Evolutionary conservation across 257 asterid species (phyloP).

Genomic region (Solanum arcanum): DNA sequence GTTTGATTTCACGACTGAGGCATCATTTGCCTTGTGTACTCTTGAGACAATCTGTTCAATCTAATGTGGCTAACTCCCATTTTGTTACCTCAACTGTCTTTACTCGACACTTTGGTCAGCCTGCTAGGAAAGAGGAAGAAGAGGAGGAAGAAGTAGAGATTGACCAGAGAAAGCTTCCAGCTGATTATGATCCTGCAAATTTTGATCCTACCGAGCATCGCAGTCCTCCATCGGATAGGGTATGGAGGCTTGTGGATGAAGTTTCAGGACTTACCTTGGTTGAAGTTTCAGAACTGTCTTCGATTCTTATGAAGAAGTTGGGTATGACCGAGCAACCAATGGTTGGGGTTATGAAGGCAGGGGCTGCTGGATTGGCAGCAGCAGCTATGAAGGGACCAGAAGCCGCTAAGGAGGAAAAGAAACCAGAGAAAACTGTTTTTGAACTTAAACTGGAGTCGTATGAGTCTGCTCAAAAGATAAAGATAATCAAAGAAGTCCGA

Average conservation of each 20-base stretch:
- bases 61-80: slow-evolving; percentile 6
- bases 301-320: slow-evolving; percentile 33
- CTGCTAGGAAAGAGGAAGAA: slow-evolving; percentile 45
- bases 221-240: slow-evolving; percentile 68
- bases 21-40: slow-evolving; percentile 28
- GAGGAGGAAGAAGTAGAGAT: slow-evolving; percentile 55
- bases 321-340: slow-evolving; percentile 20
- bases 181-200: slow-evolving; percentile 68
- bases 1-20: slow-evolving; percentile 41
- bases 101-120: slow-evolving; percentile 37
- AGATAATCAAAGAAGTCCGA: slow-evolving; percentile 50
- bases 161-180: slow-evolving; percentile 75
- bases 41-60: slow-evolving; percentile 8
- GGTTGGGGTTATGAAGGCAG: slow-evolving; percentile 45
- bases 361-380: slow-evolving; percentile 35
- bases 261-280: slow-evolving; percentile 56
- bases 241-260: slow-evolving; percentile 81
- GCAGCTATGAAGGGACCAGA: slow-evolving; percentile 21
- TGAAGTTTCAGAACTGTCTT: slow-evolving; percentile 47
- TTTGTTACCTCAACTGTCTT: slow-evolving; percentile 18
- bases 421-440: slow-evolving; percentile 62
- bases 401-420: slow-evolving; percentile 38
- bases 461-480: slow-evolving; percentile 61
- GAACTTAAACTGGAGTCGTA: slow-evolving; percentile 66
- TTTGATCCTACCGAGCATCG: slow-evolving; percentile 82